A percentile compares a stretch with the other conserved stretches of the same genome.
These are phyloP conservation scores for Pichia insulana DNA, from an alignment of 805 yeast genomes.

Conservation along the genomic window DNA sequence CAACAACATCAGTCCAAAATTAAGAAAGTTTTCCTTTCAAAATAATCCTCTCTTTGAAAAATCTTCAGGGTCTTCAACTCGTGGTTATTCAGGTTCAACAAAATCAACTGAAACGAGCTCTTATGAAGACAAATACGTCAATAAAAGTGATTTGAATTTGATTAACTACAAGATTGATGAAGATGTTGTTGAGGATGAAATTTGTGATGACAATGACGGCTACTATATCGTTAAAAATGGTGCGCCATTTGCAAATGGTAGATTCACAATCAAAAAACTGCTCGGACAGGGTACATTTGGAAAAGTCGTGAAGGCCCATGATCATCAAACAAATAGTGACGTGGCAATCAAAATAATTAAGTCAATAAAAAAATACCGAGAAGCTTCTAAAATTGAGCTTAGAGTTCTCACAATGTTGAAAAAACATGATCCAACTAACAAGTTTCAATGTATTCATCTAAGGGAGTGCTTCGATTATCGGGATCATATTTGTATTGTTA, in stretches of 20 bases:
- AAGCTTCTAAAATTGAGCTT: constrained; percentile 89
- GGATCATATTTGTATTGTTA: constrained; percentile 90
- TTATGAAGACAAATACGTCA: constrained; percentile 4
- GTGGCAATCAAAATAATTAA: constrained; percentile 92
- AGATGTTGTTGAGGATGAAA: constrained; percentile 15
- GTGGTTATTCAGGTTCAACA: constrained; percentile 5
- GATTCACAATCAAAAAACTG: constrained; percentile 58
- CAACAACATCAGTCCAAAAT: not conserved
- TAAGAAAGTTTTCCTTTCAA: constrained; percentile 23
- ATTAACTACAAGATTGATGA: not conserved
- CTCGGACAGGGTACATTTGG: constrained; percentile 94
- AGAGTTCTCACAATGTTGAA: constrained; percentile 70
- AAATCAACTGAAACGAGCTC: constrained; percentile 15
- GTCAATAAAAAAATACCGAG: constrained; percentile 88
- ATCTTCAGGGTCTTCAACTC: constrained; percentile 3
- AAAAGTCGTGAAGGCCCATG: constrained; percentile 79
- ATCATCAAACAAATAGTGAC: constrained; percentile 43
- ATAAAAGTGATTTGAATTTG: not conserved
- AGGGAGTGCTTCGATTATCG: constrained; percentile 87
- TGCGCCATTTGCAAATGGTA: constrained; percentile 56
- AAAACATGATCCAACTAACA: constrained; percentile 57
- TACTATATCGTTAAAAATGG: constrained; percentile 57
- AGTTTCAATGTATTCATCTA: constrained; percentile 74
- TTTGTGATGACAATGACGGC: constrained; percentile 62
- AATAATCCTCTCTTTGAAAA: constrained; percentile 3